These are phyloP conservation scores for Gastrodia elata DNA, from an alignment of 106 monocot genomes.

Conservation along the genomic window DNA sequence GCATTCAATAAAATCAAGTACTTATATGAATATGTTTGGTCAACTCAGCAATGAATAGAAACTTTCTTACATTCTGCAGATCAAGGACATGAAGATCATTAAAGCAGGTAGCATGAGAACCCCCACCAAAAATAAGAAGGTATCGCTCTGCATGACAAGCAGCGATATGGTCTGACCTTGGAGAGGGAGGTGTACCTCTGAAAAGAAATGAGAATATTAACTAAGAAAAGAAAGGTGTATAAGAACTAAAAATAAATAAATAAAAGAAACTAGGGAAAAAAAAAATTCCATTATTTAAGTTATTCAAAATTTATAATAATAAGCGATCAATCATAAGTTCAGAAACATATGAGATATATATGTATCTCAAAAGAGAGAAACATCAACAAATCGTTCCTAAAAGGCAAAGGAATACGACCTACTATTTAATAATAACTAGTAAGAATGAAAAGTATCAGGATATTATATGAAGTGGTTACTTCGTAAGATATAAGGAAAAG, in stretches of 20 bases:
- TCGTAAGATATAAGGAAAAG: background rate
- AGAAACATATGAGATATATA: background rate
- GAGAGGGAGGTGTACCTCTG: conserved; percentile 88
- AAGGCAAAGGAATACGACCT: background rate
- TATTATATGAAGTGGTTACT: background rate
- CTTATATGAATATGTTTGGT: background rate
- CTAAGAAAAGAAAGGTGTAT: background rate
- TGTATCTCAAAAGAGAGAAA: background rate
- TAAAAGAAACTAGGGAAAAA: background rate
- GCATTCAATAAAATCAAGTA: conserved; percentile 7
- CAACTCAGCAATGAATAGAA: conserved; percentile 3
- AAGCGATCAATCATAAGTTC: background rate
- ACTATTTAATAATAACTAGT: background rate
- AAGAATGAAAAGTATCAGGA: background rate
- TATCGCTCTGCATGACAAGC: conserved; percentile 89
- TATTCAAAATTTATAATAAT: background rate
- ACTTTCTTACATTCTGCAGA: conserved; percentile 64
- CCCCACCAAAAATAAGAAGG: conserved; percentile 97
- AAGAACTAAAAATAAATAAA: background rate
- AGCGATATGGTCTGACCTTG: conserved; percentile 96
- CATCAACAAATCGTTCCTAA: background rate
- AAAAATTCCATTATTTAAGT: background rate
- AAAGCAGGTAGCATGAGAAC: conserved; percentile 92
- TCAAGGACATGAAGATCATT: conserved; percentile 98
- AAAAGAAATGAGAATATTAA: conserved; percentile 7